Evolutionary conservation across 2,329 filamentous ascomycete species (phyloP).

Genomic region (Penicillium sp.): DNA sequence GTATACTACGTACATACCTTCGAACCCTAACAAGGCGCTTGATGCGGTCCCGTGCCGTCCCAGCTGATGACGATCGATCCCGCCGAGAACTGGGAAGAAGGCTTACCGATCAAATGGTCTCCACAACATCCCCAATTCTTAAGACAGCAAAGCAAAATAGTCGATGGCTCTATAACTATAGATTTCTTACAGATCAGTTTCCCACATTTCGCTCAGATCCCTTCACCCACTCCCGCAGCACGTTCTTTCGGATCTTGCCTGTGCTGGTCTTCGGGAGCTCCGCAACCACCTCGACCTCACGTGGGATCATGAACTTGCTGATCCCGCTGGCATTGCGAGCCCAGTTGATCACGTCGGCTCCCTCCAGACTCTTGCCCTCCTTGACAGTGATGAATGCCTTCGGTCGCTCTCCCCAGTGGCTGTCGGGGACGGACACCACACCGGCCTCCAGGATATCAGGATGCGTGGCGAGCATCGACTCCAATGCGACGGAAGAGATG

Average conservation of each 20-base stretch:
- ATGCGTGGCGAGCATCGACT: conserved; percentile 85
- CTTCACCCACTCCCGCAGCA: conserved; percentile 82
- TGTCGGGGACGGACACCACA: conserved; percentile 83
- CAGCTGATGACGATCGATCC: conserved; percentile 3
- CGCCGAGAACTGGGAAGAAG: neutral
- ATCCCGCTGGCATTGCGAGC: conserved; percentile 78
- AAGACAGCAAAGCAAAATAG: neutral
- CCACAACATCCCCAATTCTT: neutral
- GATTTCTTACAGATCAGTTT: neutral
- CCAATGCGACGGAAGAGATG: conserved; percentile 89
- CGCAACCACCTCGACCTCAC: conserved; percentile 72
- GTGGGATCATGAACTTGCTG: conserved; percentile 83
- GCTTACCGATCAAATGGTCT: neutral
- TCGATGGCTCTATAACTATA: neutral
- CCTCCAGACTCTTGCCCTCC: conserved; percentile 60
- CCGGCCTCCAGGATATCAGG: conserved; percentile 88
- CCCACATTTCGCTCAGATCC: conserved; percentile 38
- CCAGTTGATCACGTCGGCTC: conserved; percentile 79
- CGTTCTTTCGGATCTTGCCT: conserved; percentile 95
- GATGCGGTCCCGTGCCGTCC: conserved; percentile 3
- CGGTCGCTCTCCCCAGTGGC: conserved; percentile 93
- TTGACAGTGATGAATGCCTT: conserved; percentile 90
- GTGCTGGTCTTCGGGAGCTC: conserved; percentile 97
- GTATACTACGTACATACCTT: neutral
- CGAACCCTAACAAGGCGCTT: neutral